Percentiles rank a stretch among this genome's conserved stretches.
These are phyloP conservation scores for Acanthamoeba triangularis DNA, from an alignment of 208 protist genomes.

Conservation along the genomic window DNA sequence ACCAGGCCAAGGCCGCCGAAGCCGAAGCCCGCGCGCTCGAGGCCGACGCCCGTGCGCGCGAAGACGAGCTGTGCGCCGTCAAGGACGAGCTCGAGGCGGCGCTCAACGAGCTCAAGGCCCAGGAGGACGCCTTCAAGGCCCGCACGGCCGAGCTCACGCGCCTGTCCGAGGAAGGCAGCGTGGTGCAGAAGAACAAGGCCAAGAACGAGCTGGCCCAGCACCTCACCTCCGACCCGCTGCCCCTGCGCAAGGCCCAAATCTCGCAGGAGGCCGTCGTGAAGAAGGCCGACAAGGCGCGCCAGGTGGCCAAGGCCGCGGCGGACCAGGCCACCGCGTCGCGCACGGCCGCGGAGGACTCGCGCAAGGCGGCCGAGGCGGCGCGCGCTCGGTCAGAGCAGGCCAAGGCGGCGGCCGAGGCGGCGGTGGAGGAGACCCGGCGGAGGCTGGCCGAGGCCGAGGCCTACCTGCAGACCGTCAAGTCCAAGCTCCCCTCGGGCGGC, in stretches of 20 bases:
- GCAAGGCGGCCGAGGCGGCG: conserved; percentile 3
- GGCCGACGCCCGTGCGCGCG: conserved; percentile 34
- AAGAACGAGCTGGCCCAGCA: conserved; percentile 72
- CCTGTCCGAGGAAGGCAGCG: conserved; percentile 1
- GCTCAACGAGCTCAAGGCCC: conserved; percentile 56
- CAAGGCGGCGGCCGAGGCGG: conserved; percentile 1
- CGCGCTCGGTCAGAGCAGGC: not conserved
- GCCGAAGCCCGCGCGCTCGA: conserved; percentile 43
- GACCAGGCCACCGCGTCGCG: not conserved
- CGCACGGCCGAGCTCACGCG: conserved; percentile 71
- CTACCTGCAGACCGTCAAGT: not conserved
- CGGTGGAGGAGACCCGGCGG: not conserved
- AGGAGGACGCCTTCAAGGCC: conserved; percentile 71
- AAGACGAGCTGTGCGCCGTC: conserved; percentile 33
- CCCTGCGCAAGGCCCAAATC: conserved; percentile 62
- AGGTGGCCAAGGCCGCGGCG: not conserved
- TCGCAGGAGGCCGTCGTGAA: conserved; percentile 58
- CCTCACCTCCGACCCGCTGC: conserved; percentile 54
- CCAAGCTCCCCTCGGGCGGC: not conserved
- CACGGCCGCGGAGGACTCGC: not conserved
- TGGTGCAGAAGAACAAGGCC: conserved; percentile 59
- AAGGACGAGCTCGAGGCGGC: conserved; percentile 73
- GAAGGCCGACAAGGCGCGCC: conserved; percentile 49
- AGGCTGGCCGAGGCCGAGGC: not conserved
- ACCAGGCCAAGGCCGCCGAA: conserved; percentile 18